Evolutionary conservation across 768 basidiomycete species (phyloP).

Genomic region (Leccinum pellstonianum): DNA sequence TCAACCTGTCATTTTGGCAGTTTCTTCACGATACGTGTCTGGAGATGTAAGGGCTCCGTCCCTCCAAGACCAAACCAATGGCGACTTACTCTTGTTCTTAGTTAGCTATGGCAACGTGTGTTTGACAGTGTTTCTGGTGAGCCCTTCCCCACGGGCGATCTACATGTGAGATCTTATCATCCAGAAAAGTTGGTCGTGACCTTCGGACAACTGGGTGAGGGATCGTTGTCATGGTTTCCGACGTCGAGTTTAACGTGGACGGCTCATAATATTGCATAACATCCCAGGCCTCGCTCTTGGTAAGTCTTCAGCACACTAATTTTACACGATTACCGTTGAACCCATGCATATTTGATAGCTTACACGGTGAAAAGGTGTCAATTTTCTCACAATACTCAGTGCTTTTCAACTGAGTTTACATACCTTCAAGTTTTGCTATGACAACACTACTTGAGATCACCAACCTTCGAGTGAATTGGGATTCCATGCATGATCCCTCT

Average conservation of each 20-base stretch:
- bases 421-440: conserved; percentile 38
- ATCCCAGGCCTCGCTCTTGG: conserved; percentile 39
- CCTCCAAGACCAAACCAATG: background rate
- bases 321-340: background rate
- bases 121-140: conserved; percentile 47
- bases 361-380: conserved; percentile 46
- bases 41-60: conserved; percentile 49
- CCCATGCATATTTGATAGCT: conserved; percentile 27
- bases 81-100: conserved; percentile 20
- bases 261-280: conserved; percentile 4
- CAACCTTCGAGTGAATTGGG: conserved; percentile 42
- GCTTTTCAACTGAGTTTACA: background rate
- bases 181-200: conserved; percentile 43
- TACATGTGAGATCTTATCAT: background rate
- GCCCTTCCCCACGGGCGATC: conserved; percentile 13
- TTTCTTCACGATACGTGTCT: conserved; percentile 58
- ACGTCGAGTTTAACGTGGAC: background rate
- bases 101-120: conserved; percentile 54
- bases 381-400: conserved; percentile 2
- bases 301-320: conserved; percentile 22
- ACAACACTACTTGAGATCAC: conserved; percentile 42
- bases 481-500: background rate
- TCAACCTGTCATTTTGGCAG: conserved; percentile 28
- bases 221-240: background rate
- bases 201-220: conserved; percentile 50